Percentiles rank a stretch among this genome's conserved stretches.
Conservation (phyloP, 331 rosid genomes). For the Saraca asoca region DNA sequence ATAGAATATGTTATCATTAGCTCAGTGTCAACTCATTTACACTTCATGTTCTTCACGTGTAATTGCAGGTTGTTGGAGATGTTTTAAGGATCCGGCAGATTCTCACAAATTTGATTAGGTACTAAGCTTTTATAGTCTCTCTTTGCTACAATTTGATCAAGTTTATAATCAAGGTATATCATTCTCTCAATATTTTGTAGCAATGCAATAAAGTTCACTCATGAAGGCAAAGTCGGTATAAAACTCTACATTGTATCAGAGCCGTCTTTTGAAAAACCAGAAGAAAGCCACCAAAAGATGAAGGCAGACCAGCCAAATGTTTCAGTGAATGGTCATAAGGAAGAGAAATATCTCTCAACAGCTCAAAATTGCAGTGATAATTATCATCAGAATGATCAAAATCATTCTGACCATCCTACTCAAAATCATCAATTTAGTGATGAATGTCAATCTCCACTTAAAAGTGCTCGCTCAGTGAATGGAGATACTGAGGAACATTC, state of each 20-base stretch:
- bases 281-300: conserved; percentile 41
- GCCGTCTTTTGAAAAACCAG: conserved; percentile 48
- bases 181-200: conserved; percentile 52
- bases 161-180: background rate
- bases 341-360: conserved; percentile 45
- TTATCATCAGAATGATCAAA: conserved; percentile 38
- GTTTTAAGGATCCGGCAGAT: conserved; percentile 93
- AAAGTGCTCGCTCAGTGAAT: conserved; percentile 54
- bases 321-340: conserved; percentile 51
- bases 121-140: conserved; percentile 33
- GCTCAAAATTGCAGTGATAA: conserved; percentile 41
- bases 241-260: conserved; percentile 57
- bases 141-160: too few relatives aligned
- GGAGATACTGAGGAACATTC: conserved; percentile 52
- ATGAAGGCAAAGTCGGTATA: conserved; percentile 89
- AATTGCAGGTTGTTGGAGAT: conserved; percentile 78
- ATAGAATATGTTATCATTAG: background rate
- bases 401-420: conserved; percentile 35
- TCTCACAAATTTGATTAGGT: conserved; percentile 89
- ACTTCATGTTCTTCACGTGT: background rate
- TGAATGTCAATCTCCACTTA: conserved; percentile 53
- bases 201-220: conserved; percentile 90
- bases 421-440: conserved; percentile 43
- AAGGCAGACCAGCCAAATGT: conserved; percentile 40
- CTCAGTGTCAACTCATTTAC: conserved; percentile 6